phyloP scores from a whole-genome alignment of 2,329 filamentous ascomycete species.

The Sporothrix variecibatus region DNA sequence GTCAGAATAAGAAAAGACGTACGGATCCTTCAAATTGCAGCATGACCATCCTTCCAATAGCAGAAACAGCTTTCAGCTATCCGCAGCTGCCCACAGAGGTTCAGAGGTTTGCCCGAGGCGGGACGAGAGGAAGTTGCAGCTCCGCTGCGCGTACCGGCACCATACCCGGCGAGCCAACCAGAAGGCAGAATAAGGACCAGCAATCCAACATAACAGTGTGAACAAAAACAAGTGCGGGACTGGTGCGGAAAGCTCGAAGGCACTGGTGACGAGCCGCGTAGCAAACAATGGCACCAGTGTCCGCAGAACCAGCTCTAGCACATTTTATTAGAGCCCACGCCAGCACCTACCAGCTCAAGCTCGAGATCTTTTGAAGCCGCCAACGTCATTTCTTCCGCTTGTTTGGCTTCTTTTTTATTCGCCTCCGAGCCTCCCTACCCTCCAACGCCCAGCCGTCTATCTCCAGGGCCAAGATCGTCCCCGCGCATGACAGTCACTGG shows the following conservation, averaged over 20 bases:
- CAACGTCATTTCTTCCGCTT: background rate
- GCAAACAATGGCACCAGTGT: background rate
- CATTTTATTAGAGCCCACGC: background rate
- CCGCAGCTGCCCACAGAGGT: background rate
- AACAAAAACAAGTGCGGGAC: background rate
- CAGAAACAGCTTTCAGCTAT: background rate
- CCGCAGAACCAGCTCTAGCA: background rate
- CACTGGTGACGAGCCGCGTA: background rate
- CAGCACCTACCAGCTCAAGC: background rate
- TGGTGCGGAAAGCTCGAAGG: background rate
- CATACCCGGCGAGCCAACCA: conserved; percentile 9
- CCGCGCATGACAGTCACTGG: background rate
- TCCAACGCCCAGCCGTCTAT: background rate
- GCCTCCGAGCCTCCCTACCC: background rate
- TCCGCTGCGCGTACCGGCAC: background rate
- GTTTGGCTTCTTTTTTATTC: background rate
- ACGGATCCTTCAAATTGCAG: background rate
- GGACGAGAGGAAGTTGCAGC: conserved; percentile 2
- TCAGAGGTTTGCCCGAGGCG: background rate
- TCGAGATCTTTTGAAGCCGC: background rate
- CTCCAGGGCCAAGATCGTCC: background rate
- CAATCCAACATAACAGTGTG: background rate
- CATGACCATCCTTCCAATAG: background rate
- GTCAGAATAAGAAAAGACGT: background rate
- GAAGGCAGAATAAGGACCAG: background rate